Percentiles rank a stretch among this genome's conserved stretches.
These are phyloP conservation scores for Dioscorea dumetorum DNA, from an alignment of 106 monocot species.

Conservation along the genomic window DNA sequence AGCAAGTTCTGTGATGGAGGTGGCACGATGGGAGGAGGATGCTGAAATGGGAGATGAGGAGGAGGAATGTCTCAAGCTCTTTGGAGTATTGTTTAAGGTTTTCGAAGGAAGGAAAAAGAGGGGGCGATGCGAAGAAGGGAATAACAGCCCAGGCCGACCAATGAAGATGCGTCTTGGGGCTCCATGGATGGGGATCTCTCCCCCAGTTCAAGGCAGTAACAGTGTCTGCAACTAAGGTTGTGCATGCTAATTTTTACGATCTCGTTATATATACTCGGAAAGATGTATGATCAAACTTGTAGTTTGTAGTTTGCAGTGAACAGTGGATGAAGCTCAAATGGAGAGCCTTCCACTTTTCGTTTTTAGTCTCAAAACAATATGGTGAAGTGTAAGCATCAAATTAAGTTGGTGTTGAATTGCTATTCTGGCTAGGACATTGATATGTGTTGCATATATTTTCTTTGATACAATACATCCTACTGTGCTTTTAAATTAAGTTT, in stretches of 20 bases:
- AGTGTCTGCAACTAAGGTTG: conserved; percentile 11
- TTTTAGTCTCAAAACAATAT: no score
- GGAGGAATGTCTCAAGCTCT: conserved; percentile 18
- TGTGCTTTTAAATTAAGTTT: no score
- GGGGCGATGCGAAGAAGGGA: conserved; percentile 9
- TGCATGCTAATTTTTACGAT: background rate
- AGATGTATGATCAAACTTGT: no score
- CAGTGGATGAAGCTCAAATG: no score
- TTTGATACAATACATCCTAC: no score
- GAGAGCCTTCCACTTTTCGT: no score
- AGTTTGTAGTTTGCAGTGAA: no score
- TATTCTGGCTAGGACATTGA: no score
- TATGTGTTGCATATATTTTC: no score
- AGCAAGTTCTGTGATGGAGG: background rate
- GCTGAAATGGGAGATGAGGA: conserved; percentile 4
- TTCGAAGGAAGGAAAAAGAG: conserved; percentile 10
- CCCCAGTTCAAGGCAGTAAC: conserved; percentile 4
- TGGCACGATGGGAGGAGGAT: background rate
- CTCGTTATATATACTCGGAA: background rate
- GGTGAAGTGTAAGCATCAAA: no score
- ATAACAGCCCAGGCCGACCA: background rate
- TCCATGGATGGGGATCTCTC: conserved; percentile 17
- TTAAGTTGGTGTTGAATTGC: no score
- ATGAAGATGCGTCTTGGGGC: conserved; percentile 4
- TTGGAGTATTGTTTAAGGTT: conserved; percentile 29